Evolutionary conservation across 2,329 filamentous ascomycete genomes (phyloP).

Genomic region (Exophiala dermatitidis): DNA sequence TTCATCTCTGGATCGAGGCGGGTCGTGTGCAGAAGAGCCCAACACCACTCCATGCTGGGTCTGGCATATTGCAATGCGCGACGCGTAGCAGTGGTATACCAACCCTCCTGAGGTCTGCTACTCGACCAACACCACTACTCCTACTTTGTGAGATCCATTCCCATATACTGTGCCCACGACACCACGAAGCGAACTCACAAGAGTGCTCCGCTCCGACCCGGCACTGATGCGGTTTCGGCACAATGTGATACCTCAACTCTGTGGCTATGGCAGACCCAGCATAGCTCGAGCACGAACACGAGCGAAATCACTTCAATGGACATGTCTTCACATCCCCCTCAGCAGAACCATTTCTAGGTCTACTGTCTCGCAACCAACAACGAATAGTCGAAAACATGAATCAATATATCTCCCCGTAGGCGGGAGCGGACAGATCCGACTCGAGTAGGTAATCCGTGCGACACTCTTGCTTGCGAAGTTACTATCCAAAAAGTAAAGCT

Average conservation of each 20-base stretch:
- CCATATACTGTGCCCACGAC: too few species aligned
- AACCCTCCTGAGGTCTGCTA: too few species aligned
- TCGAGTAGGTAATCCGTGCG: conserved; percentile 10
- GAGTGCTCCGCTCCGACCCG: too few species aligned
- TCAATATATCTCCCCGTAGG: conserved; percentile 14
- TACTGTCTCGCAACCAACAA: neutral
- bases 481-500: neutral
- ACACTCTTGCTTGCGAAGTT: neutral
- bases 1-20: too few species aligned
- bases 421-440: conserved; percentile 6
- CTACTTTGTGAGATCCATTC: too few species aligned
- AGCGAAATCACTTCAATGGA: neutral
- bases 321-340: neutral
- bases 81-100: too few species aligned
- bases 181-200: too few species aligned
- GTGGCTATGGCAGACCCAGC: neutral
- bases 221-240: neutral
- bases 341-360: neutral
- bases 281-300: neutral
- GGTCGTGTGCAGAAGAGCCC: too few species aligned
- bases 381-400: neutral
- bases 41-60: too few species aligned
- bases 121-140: too few species aligned
- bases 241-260: neutral
- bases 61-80: too few species aligned